Percentiles rank a stretch among this genome's conserved stretches.
Conservation (phyloP, 2,329 filamentous ascomycete genomes). For the Onygenales sp. region DNA sequence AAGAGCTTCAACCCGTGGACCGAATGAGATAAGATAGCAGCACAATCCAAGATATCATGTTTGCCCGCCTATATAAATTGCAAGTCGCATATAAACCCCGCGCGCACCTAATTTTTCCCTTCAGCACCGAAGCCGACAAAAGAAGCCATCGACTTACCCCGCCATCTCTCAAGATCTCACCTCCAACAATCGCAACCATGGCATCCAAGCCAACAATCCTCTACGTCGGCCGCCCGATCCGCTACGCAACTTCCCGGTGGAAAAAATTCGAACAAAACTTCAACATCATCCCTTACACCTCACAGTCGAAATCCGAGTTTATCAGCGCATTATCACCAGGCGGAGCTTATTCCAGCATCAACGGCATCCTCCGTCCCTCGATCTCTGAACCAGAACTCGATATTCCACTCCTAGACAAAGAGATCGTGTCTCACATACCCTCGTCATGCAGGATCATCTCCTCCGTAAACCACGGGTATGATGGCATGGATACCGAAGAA, state of each 20-base stretch:
- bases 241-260: slow-evolving; percentile 6
- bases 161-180: background rate
- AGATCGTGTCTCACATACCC: slow-evolving; percentile 10
- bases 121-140: too few relatives aligned
- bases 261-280: slow-evolving; percentile 7
- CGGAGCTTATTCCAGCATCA: slow-evolving; percentile 10
- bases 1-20: too few relatives aligned
- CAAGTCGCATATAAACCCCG: too few relatives aligned
- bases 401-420: slow-evolving; percentile 9
- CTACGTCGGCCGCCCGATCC: slow-evolving; percentile 10
- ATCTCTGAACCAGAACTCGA: slow-evolving; percentile 1
- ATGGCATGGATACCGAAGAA: slow-evolving; percentile 11
- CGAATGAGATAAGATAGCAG: too few relatives aligned
- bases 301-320: slow-evolving; percentile 8
- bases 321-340: slow-evolving; percentile 5
- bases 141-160: too few relatives aligned
- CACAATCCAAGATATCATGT: too few relatives aligned
- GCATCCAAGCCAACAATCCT: slow-evolving; percentile 9
- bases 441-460: slow-evolving; percentile 8
- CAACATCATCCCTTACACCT: slow-evolving; percentile 9
- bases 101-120: too few relatives aligned
- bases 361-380: slow-evolving; percentile 10
- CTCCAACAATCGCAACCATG: background rate
- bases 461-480: slow-evolving; percentile 12
- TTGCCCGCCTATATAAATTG: too few relatives aligned